Percentiles rank a stretch among this genome's conserved stretches.
Evolutionary conservation across 164 flowering plant genomes (phyloP).

Genomic region (Euptelea pleiosperma): DNA sequence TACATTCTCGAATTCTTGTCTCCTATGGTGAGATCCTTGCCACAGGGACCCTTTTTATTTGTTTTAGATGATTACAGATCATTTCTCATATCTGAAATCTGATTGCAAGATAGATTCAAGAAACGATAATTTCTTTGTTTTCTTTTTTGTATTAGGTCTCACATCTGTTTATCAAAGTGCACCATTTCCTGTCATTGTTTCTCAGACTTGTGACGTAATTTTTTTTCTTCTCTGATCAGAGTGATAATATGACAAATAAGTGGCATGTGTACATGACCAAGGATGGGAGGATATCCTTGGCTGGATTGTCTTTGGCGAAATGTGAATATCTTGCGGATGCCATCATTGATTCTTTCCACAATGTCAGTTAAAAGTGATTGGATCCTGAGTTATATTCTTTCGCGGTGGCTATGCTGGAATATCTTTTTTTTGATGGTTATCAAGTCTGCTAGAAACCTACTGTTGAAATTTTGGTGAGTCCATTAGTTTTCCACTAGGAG

Average conservation of each 20-base stretch:
- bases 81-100: too few species aligned
- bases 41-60: too few species aligned
- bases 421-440: neutral
- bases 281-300: conserved; percentile 94
- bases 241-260: conserved; percentile 90
- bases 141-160: too few species aligned
- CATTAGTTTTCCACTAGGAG: neutral
- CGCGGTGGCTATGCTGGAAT: neutral
- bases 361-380: conserved; percentile 46
- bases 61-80: too few species aligned
- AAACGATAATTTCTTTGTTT: too few species aligned
- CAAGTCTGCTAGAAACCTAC: neutral
- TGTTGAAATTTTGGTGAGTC: conserved; percentile 1
- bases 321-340: conserved; percentile 97
- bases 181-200: too few species aligned
- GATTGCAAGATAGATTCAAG: too few species aligned
- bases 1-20: too few species aligned
- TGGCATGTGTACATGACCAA: conserved; percentile 99
- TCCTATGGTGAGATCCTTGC: too few species aligned
- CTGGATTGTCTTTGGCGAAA: conserved; percentile 85
- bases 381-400: neutral
- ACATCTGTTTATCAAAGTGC: neutral
- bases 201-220: neutral
- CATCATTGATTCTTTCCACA: conserved; percentile 81
- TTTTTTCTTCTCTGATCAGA: conserved; percentile 38